A percentile compares a stretch with the other conserved stretches of the same genome.
Evolutionary conservation across 2,329 filamentous ascomycete genomes (phyloP).

Genomic region (Penicillium sp.): DNA sequence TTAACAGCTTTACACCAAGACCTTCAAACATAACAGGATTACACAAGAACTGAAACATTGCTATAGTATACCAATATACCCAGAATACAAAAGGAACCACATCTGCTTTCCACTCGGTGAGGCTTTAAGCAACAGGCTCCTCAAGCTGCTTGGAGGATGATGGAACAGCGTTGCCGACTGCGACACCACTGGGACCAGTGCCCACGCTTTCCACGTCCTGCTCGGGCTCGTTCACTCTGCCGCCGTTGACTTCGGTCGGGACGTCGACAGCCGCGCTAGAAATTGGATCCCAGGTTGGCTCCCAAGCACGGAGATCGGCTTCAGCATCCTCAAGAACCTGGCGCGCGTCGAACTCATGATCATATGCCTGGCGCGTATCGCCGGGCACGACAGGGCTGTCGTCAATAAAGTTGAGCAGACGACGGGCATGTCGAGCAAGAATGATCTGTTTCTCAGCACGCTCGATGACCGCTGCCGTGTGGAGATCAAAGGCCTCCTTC

Average conservation of each 20-base stretch:
- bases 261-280: slow-evolving; percentile 50
- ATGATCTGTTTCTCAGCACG: slow-evolving; percentile 96
- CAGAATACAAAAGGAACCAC: slow-evolving; percentile 3
- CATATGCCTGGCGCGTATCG: slow-evolving; percentile 72
- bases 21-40: slow-evolving; percentile 12
- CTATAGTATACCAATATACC: slow-evolving; percentile 16
- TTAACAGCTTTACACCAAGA: neutral
- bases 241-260: slow-evolving; percentile 1
- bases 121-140: slow-evolving; percentile 11
- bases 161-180: slow-evolving; percentile 18
- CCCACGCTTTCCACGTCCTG: slow-evolving; percentile 13
- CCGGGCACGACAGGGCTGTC: slow-evolving; percentile 89
- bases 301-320: slow-evolving; percentile 80
- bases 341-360: slow-evolving; percentile 67
- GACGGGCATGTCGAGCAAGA: slow-evolving; percentile 84
- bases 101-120: neutral
- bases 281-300: slow-evolving; percentile 59
- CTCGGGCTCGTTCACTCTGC: neutral
- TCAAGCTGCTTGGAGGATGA: slow-evolving; percentile 23
- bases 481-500: slow-evolving; percentile 88
- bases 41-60: slow-evolving; percentile 16
- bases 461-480: slow-evolving; percentile 90
- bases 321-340: slow-evolving; percentile 92
- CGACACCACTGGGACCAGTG: slow-evolving; percentile 10
- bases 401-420: slow-evolving; percentile 82